Base-by-base conservation (phyloP, 805 yeast species). In the Alloascoidea africana region DNA sequence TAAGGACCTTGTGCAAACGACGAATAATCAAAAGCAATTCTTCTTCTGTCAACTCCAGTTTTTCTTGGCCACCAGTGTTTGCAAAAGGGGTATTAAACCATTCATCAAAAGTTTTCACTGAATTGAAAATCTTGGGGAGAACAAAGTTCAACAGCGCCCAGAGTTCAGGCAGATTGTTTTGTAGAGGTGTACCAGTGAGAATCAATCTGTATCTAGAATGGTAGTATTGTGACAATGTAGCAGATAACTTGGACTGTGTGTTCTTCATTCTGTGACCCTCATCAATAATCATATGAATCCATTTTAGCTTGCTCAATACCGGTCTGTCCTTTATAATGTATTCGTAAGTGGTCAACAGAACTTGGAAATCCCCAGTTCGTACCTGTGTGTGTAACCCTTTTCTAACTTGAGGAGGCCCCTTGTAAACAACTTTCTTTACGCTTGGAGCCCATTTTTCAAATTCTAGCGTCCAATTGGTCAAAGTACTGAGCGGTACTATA, bases 31-130 rank as follows among this genome's bases (percentile, higher is more conserved):
- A 69, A 41, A 82, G 62, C 23, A 83, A 74, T 57, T 82, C 94
- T 76, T 82, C 94, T 68, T 82, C 94, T 0, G 85, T 76, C 44
- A 82, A 64, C 43, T 76, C 91, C 38, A 82, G 66, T 54, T 78
- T 78, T 48, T 82, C 93, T 54, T 79, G 89, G 13, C 76, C 65
- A 41, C 93, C 93, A 14, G 91, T 76, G 45, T 79, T 81, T 3
- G 87, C 89, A 59, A 82, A 82, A 4, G 93, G 93, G 0, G 93
- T 82, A 50, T 82, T 82, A 53, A 82, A 82, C 93, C 94, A 82
- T 52, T 82, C 93, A 51, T 82, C 91, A 51, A 82, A 82, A 4
- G 89, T 76, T 51, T 82, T 79, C 6, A 79, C 91, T 27, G 91
- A 81, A 51, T 81, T 82, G 66, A 82, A 82, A 54, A 82, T 77